phyloP scores from a whole-genome alignment of 2,329 filamentous ascomycete genomes.

The Sclerotinia spermophila region DNA sequence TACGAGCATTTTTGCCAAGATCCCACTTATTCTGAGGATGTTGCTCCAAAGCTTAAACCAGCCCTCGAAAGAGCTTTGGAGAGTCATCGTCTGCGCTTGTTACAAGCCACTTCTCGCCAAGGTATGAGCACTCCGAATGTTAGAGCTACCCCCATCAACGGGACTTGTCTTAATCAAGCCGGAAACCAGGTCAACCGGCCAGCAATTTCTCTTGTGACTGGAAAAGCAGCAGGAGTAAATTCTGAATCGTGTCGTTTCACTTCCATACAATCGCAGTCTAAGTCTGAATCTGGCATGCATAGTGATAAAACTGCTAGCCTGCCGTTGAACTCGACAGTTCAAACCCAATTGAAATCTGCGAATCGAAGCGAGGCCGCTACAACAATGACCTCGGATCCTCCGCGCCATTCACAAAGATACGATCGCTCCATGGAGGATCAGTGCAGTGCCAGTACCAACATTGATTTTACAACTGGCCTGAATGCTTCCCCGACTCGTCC shows the following conservation, averaged over 20 bases:
- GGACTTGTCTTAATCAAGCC: neutral
- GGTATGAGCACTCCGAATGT: neutral
- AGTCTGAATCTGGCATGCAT: neutral
- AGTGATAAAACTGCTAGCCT: neutral
- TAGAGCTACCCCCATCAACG: neutral
- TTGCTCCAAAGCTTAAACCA: neutral
- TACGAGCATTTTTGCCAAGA: slow-evolving; percentile 5
- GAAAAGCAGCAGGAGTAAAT: neutral
- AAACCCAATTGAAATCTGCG: neutral
- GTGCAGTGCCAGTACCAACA: neutral
- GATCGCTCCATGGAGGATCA: slow-evolving; percentile 8
- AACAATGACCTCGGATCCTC: neutral
- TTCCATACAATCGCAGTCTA: neutral
- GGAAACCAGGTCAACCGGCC: neutral
- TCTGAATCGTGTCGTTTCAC: neutral
- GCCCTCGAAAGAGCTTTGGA: neutral
- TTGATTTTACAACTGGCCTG: neutral
- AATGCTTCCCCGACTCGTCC: neutral
- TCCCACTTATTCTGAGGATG: neutral
- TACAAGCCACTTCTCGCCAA: neutral
- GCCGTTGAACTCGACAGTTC: neutral
- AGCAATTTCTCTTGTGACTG: neutral
- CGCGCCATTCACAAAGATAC: neutral
- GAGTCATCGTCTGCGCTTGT: neutral
- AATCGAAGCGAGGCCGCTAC: neutral